Evolutionary conservation across 208 protist genomes (phyloP).

Genomic region (Leishmania tropica): DNA sequence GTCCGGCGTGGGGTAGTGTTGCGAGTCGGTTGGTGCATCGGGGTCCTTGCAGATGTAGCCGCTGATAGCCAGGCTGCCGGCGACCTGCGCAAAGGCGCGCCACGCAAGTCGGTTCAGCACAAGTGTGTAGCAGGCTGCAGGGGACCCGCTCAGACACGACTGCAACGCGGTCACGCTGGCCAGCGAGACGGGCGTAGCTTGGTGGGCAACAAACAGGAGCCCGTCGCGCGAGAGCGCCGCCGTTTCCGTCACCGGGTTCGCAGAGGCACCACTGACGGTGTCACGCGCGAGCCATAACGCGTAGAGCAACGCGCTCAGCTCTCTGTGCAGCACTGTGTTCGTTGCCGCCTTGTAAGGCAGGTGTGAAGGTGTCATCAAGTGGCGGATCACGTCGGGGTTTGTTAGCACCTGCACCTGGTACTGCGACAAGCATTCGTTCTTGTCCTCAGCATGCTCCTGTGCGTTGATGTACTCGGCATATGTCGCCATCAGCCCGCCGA

Average conservation of each 20-base stretch:
- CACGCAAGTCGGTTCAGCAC: slow-evolving; percentile 33
- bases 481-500: slow-evolving; percentile 51
- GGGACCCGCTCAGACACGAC: slow-evolving; percentile 14
- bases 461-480: slow-evolving; percentile 56
- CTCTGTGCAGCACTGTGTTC: slow-evolving; percentile 64
- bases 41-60: slow-evolving; percentile 26
- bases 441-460: slow-evolving; percentile 15
- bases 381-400: slow-evolving; percentile 48
- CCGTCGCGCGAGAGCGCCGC: slow-evolving; percentile 22
- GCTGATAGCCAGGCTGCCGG: slow-evolving; percentile 31
- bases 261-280: neutral
- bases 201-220: slow-evolving; percentile 29
- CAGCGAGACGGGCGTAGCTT: slow-evolving; percentile 11
- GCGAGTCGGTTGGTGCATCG: slow-evolving; percentile 18
- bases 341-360: slow-evolving; percentile 35
- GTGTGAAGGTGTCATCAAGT: slow-evolving; percentile 36
- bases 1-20: slow-evolving; percentile 25
- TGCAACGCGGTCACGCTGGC: slow-evolving; percentile 17
- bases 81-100: slow-evolving; percentile 24
- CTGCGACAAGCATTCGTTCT: slow-evolving; percentile 15
- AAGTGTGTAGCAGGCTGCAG: slow-evolving; percentile 28
- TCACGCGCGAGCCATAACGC: slow-evolving; percentile 27
- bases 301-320: slow-evolving; percentile 52
- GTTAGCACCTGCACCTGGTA: slow-evolving; percentile 73
- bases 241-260: slow-evolving; percentile 12